phyloP scores from a whole-genome alignment of 2,329 filamentous ascomycete species.

The Helotiales sp. region DNA sequence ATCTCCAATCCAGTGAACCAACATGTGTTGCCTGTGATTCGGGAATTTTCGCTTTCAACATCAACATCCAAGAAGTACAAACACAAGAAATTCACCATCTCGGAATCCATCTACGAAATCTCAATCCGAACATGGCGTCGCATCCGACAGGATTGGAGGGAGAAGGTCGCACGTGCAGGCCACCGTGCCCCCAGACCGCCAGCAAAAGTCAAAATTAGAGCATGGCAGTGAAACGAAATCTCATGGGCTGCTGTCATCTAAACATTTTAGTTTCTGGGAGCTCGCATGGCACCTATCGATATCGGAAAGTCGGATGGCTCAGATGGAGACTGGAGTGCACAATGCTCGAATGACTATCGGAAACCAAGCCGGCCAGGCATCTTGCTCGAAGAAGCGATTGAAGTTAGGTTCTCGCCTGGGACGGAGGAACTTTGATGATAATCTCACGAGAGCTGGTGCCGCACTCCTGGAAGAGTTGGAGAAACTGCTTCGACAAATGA shows the following conservation, averaged over 20 bases:
- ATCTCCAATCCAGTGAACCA: background rate
- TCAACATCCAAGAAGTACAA: background rate
- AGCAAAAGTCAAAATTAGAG: too few relatives aligned
- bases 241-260: background rate
- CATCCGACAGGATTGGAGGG: background rate
- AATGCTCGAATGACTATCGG: background rate
- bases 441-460: background rate
- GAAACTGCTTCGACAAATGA: background rate
- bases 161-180: background rate
- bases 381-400: background rate
- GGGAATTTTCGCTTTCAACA: background rate
- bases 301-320: background rate
- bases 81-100: background rate
- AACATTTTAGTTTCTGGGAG: background rate
- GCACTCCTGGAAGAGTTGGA: background rate
- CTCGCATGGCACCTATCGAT: background rate
- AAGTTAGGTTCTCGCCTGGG: background rate
- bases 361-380: background rate
- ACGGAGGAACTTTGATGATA: background rate
- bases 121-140: background rate
- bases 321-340: background rate
- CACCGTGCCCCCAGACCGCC: too few relatives aligned
- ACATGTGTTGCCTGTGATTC: background rate
- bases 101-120: background rate
- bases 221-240: background rate